phyloP scores from a whole-genome alignment of 2,329 filamentous ascomycete genomes.

The Teratosphaeria nubilosa region DNA sequence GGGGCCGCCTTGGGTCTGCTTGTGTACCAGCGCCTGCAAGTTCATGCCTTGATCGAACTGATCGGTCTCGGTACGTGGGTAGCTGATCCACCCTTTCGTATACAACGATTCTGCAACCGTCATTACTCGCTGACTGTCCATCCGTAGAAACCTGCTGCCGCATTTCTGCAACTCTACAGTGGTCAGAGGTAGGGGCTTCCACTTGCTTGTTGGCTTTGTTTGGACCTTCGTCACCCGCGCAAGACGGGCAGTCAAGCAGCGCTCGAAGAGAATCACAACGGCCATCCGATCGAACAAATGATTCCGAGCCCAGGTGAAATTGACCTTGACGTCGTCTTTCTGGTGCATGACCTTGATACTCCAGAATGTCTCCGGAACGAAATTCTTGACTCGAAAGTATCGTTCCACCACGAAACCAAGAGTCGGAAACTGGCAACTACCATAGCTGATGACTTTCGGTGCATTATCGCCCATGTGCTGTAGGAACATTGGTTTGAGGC shows the following conservation, averaged over 20 bases:
- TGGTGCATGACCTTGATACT: conserved; percentile 73
- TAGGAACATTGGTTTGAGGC: conserved; percentile 60
- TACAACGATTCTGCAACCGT: conserved; percentile 75
- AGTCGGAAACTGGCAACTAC: conserved; percentile 90
- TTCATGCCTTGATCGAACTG: conserved; percentile 88
- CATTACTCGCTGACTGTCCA: conserved; percentile 89
- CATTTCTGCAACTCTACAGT: conserved; percentile 96
- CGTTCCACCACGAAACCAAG: conserved; percentile 94
- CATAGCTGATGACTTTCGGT: conserved; percentile 24
- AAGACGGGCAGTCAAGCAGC: conserved; percentile 64
- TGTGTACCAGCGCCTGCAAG: conserved; percentile 66
- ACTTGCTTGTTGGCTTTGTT: conserved; percentile 87
- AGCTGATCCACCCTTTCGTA: conserved; percentile 92
- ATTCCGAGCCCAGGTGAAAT: conserved; percentile 72
- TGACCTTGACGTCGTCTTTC: conserved; percentile 67
- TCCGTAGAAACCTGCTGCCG: conserved; percentile 76
- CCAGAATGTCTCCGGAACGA: conserved; percentile 89
- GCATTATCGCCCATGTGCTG: conserved; percentile 59
- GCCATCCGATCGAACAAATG: conserved; percentile 81
- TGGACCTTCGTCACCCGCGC: conserved; percentile 77
- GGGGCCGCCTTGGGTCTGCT: conserved; percentile 63
- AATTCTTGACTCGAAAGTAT: conserved; percentile 88
- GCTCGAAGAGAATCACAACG: conserved; percentile 73
- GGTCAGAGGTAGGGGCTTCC: conserved; percentile 84
- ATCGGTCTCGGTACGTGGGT: conserved; percentile 94